Percentiles rank a stretch among this genome's conserved stretches.
phyloP scores from a whole-genome alignment of 1,284 basidiomycete genomes.

The Tremellales sp. region DNA sequence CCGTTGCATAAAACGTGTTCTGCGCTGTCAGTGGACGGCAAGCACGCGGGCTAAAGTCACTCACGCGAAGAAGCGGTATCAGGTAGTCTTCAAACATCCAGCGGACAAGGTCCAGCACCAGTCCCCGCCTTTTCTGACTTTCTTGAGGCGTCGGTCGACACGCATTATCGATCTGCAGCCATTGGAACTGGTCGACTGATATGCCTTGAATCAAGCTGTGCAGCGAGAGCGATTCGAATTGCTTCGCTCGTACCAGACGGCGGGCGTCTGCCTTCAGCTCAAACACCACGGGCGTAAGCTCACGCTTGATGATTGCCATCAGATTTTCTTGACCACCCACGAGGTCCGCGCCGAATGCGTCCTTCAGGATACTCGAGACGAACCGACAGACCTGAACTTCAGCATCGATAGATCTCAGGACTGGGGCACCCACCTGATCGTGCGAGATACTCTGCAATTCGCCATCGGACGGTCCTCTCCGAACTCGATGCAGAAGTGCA shows the following conservation, averaged over 20 bases:
- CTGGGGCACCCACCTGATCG: slow-evolving; percentile 54
- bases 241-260: slow-evolving; percentile 65
- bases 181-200: slow-evolving; percentile 70
- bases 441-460: slow-evolving; percentile 11
- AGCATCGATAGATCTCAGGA: too few species aligned
- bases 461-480: slow-evolving; percentile 1
- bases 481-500: slow-evolving; percentile 8
- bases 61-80: slow-evolving; percentile 71
- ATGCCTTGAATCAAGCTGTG: slow-evolving; percentile 77
- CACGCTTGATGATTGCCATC: slow-evolving; percentile 60
- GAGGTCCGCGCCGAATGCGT: slow-evolving; percentile 68
- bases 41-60: slow-evolving; percentile 7
- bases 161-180: slow-evolving; percentile 55
- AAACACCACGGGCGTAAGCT: slow-evolving; percentile 27
- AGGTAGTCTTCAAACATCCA: slow-evolving; percentile 92
- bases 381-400: slow-evolving; percentile 73
- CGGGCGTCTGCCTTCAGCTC: slow-evolving; percentile 59
- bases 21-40: slow-evolving; percentile 41
- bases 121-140: slow-evolving; percentile 64
- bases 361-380: slow-evolving; percentile 59
- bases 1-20: slow-evolving; percentile 93
- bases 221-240: slow-evolving; percentile 76
- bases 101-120: slow-evolving; percentile 78
- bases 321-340: slow-evolving; percentile 76
- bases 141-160: slow-evolving; percentile 60